Evolutionary conservation across 2,329 filamentous ascomycete genomes (phyloP).

Genomic region (Hypoxylon sp.): DNA sequence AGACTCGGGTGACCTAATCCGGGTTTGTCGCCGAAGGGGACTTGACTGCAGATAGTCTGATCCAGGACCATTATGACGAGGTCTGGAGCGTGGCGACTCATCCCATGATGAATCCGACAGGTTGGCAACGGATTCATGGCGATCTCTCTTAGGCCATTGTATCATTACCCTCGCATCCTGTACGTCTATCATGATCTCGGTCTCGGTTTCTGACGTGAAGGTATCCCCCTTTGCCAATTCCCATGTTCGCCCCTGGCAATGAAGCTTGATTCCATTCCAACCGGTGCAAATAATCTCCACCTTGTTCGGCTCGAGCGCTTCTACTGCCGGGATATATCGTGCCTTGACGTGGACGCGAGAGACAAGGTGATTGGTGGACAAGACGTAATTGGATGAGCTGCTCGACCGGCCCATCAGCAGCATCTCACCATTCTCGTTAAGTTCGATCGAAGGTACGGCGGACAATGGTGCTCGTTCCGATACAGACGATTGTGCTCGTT

Average conservation of each 20-base stretch:
- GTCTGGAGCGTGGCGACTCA: constrained; percentile 66
- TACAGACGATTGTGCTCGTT: constrained; percentile 73
- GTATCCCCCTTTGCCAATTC: constrained; percentile 89
- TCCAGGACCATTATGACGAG: constrained; percentile 50
- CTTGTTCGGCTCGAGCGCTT: constrained; percentile 78
- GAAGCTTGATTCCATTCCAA: constrained; percentile 95
- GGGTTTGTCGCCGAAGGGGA: constrained; percentile 68
- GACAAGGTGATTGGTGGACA: constrained; percentile 91
- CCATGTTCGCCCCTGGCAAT: constrained; percentile 90
- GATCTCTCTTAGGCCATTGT: constrained; percentile 80
- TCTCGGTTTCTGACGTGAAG: constrained; percentile 90
- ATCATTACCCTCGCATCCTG: constrained; percentile 92
- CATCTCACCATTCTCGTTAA: constrained; percentile 84
- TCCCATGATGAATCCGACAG: constrained; percentile 82
- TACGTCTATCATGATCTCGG: constrained; percentile 95
- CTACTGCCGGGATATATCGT: constrained; percentile 79
- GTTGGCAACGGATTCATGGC: constrained; percentile 64
- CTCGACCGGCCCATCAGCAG: constrained; percentile 93
- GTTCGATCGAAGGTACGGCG: constrained; percentile 84
- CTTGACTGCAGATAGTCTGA: constrained; percentile 70
- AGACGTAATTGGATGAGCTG: constrained; percentile 94
- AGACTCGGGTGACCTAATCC: constrained; percentile 83
- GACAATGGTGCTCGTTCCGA: constrained; percentile 88
- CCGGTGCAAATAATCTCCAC: constrained; percentile 93
- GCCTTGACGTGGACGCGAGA: constrained; percentile 95